Evolutionary conservation across 805 yeast genomes (phyloP).

Genomic region (Myxozyma melibiosi): DNA sequence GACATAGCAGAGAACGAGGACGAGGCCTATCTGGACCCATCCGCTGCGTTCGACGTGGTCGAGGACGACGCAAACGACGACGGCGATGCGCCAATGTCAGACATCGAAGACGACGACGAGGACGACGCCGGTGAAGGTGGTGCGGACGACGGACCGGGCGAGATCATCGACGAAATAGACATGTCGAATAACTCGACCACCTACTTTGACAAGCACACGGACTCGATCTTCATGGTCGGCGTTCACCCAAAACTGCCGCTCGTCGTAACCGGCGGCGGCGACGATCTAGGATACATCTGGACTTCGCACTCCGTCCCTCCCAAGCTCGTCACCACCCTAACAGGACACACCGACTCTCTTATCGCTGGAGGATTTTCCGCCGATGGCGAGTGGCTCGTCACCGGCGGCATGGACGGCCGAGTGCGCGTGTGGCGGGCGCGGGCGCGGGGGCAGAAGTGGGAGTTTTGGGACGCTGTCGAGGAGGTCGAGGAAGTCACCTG

Average conservation of each 20-base stretch:
- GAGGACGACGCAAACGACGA: constrained; percentile 13
- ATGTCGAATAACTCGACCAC: constrained; percentile 85
- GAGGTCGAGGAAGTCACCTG: constrained; percentile 91
- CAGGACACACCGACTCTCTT: constrained; percentile 86
- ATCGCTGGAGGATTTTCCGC: constrained; percentile 78
- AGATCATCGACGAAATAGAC: constrained; percentile 50
- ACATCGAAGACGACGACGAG: constrained; percentile 7
- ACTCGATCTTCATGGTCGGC: constrained; percentile 80
- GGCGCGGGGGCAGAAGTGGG: constrained; percentile 85
- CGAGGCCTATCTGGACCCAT: constrained; percentile 7
- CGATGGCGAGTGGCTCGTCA: constrained; percentile 77
- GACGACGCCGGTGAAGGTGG: constrained; percentile 3
- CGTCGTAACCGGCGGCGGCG: constrained; percentile 95
- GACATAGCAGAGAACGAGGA: background rate
- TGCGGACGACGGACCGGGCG: constrained; percentile 8
- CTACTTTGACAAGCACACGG: constrained; percentile 87
- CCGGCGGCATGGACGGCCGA: constrained; percentile 95
- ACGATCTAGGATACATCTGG: constrained; percentile 87
- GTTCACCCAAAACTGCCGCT: constrained; percentile 80
- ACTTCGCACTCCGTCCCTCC: constrained; percentile 88
- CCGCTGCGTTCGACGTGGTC: constrained; percentile 14
- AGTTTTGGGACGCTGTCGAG: constrained; percentile 64
- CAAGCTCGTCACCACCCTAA: constrained; percentile 69
- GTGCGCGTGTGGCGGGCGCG: constrained; percentile 69
- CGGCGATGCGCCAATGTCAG: constrained; percentile 17